These are phyloP conservation scores for Pyrrhoderma lamaoense DNA, from an alignment of 1,284 basidiomycete genomes.

Conservation along the genomic window DNA sequence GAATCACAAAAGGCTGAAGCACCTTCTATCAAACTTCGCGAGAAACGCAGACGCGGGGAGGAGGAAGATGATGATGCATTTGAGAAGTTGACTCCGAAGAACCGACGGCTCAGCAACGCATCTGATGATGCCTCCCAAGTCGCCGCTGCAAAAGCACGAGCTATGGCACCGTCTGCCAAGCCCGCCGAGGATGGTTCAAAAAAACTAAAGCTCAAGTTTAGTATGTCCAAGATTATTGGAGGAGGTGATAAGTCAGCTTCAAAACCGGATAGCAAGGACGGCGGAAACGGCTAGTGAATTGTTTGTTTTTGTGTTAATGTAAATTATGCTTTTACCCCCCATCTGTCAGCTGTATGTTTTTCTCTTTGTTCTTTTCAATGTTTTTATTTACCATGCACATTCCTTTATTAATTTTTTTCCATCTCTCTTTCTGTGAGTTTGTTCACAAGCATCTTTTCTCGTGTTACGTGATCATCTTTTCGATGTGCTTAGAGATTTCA, in stretches of 20 bases:
- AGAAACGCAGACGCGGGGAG: slow-evolving; percentile 62
- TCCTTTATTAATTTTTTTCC: slow-evolving; percentile 3
- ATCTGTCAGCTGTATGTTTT: background rate
- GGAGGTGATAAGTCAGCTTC: slow-evolving; percentile 29
- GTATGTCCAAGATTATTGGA: slow-evolving; percentile 16
- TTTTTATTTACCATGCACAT: background rate
- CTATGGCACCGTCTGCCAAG: slow-evolving; percentile 35
- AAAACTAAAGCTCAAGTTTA: slow-evolving; percentile 73
- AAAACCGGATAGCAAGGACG: slow-evolving; percentile 65
- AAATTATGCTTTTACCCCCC: background rate
- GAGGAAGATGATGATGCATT: slow-evolving; percentile 73
- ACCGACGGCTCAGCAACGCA: slow-evolving; percentile 41
- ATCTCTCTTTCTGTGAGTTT: background rate
- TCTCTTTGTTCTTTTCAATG: background rate
- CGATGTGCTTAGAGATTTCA: slow-evolving; percentile 8
- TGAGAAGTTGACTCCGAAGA: slow-evolving; percentile 46
- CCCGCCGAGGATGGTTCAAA: slow-evolving; percentile 39
- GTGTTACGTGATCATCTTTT: background rate
- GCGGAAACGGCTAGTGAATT: slow-evolving; percentile 52
- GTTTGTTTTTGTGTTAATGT: background rate
- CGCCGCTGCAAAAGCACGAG: slow-evolving; percentile 13
- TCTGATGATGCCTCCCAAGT: slow-evolving; percentile 26
- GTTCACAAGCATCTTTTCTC: slow-evolving; percentile 9
- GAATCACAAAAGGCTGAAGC: slow-evolving; percentile 37
- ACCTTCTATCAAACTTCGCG: slow-evolving; percentile 34